Conservation (phyloP, 805 yeast genomes). For the Pichia cabralensis region DNA sequence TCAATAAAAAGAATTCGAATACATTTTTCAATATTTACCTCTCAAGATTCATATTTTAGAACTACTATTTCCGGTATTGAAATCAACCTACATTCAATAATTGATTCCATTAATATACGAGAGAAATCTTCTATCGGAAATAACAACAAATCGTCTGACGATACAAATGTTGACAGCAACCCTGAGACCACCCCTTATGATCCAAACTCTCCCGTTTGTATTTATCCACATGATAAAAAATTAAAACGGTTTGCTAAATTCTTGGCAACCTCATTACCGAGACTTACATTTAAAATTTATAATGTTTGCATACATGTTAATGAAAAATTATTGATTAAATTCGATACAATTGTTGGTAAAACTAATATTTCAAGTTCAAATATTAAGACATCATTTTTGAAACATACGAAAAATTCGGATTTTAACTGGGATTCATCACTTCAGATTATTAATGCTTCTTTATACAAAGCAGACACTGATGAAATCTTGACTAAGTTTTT, state of each 20-base stretch:
- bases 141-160: too few species aligned
- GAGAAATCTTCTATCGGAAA: too few species aligned
- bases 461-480: neutral
- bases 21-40: conserved; percentile 4
- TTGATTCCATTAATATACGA: too few species aligned
- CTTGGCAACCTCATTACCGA: conserved; percentile 16
- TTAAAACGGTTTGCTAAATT: conserved; percentile 9
- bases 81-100: too few species aligned
- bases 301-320: conserved; percentile 7
- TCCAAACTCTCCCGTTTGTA: conserved; percentile 12
- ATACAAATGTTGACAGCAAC: too few species aligned
- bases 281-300: conserved; percentile 13
- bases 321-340: conserved; percentile 1
- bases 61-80: neutral
- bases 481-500: conserved; percentile 7
- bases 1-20: conserved; percentile 3
- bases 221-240: conserved; percentile 11
- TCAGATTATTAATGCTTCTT: conserved; percentile 1
- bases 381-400: conserved; percentile 3
- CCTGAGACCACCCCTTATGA: too few species aligned
- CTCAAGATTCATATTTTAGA: neutral
- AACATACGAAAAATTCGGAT: neutral
- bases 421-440: conserved; percentile 6
- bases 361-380: conserved; percentile 4
- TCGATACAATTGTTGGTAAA: conserved; percentile 3